Conservation (phyloP, 192 early-diverging fungal genomes). For the Podochytrium sp. region DNA sequence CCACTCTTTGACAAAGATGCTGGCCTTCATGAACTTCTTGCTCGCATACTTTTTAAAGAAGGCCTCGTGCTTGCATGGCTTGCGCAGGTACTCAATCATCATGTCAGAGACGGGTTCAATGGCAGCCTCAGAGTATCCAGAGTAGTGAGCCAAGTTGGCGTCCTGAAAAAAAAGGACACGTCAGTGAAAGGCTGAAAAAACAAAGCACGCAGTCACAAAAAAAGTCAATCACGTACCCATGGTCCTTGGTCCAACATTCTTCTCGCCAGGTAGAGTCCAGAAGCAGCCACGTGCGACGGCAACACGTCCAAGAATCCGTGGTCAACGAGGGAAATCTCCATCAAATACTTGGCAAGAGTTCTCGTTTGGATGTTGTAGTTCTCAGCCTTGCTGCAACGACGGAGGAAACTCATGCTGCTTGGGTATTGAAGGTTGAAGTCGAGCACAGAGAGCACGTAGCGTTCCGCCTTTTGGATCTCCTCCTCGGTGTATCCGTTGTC, state of each 20-base stretch:
- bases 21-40: constrained; percentile 80
- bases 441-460: constrained; percentile 85
- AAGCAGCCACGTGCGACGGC: constrained; percentile 79
- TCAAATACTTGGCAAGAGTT: constrained; percentile 92
- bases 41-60: constrained; percentile 87
- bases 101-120: constrained; percentile 65
- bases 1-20: constrained; percentile 83
- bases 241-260: constrained; percentile 72
- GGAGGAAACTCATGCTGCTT: constrained; percentile 89
- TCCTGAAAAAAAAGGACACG: constrained; percentile 44
- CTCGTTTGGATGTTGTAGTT: constrained; percentile 89
- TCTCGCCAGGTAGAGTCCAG: constrained; percentile 79
- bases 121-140: constrained; percentile 76
- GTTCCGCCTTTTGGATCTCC: constrained; percentile 90
- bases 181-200: constrained; percentile 11
- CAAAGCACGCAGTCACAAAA: not conserved
- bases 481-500: constrained; percentile 75
- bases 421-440: constrained; percentile 89
- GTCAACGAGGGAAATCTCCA: constrained; percentile 92
- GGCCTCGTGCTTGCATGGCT: constrained; percentile 58
- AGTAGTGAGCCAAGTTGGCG: constrained; percentile 73
- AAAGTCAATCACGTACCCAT: constrained; percentile 75
- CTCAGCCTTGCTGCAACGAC: constrained; percentile 87
- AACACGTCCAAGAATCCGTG: constrained; percentile 72
- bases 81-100: constrained; percentile 73